Conservation (phyloP, 805 yeast genomes). For the Zygosaccharomyces gambellarensis region DNA sequence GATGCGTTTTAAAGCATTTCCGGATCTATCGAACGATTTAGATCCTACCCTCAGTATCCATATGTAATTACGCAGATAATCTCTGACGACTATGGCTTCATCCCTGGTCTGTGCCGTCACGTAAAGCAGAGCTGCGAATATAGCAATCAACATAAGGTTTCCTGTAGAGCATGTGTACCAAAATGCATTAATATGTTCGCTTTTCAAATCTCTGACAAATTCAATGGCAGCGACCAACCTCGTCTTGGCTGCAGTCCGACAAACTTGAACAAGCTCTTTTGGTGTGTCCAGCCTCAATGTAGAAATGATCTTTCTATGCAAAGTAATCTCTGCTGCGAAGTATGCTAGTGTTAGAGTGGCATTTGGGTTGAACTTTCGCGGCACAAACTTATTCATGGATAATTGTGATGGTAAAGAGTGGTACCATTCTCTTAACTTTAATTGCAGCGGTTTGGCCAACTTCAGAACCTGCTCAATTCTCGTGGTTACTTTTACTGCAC, state of each 20-base stretch:
- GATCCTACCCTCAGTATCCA: slow-evolving; percentile 71
- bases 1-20: slow-evolving; percentile 65
- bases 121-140: slow-evolving; percentile 77
- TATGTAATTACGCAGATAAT: slow-evolving; percentile 68
- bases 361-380: slow-evolving; percentile 62
- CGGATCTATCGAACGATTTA: slow-evolving; percentile 71
- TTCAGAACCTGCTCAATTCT: slow-evolving; percentile 65
- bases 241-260: slow-evolving; percentile 81
- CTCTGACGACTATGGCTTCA: slow-evolving; percentile 61
- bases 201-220: slow-evolving; percentile 66
- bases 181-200: slow-evolving; percentile 80
- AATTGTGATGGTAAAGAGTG: slow-evolving; percentile 61
- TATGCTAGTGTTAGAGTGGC: slow-evolving; percentile 80
- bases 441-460: slow-evolving; percentile 76
- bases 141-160: slow-evolving; percentile 76
- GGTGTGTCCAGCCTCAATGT: slow-evolving; percentile 44
- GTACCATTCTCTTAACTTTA: slow-evolving; percentile 69
- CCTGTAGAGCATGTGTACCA: slow-evolving; percentile 84
- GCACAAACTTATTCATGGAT: slow-evolving; percentile 57
- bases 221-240: slow-evolving; percentile 78
- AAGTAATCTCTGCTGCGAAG: slow-evolving; percentile 81
- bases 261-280: slow-evolving; percentile 54
- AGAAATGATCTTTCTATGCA: slow-evolving; percentile 73
- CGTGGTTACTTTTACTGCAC: slow-evolving; percentile 51
- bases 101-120: slow-evolving; percentile 59